phyloP scores from a whole-genome alignment of 805 yeast genomes.

The Metschnikowia gelsemii region DNA sequence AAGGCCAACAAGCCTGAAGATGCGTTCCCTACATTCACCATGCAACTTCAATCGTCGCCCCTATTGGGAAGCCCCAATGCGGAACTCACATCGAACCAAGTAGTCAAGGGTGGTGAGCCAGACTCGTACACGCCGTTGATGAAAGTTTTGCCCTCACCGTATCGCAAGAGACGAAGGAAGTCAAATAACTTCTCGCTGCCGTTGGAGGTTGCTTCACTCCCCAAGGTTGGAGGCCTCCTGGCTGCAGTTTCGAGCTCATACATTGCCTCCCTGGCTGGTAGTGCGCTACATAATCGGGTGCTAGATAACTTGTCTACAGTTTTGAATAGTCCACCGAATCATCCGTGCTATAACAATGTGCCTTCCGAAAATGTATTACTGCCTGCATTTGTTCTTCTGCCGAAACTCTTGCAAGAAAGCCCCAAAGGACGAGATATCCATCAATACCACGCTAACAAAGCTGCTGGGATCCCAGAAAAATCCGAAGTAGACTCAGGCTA shows the following conservation, averaged over 20 bases:
- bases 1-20: conserved; percentile 39
- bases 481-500: background rate
- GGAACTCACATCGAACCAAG: conserved; percentile 38
- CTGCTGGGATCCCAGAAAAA: background rate
- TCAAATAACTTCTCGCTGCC: conserved; percentile 9
- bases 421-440: background rate
- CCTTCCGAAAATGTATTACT: background rate
- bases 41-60: conserved; percentile 41
- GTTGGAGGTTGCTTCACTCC: conserved; percentile 1
- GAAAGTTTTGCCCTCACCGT: conserved; percentile 37
- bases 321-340: background rate
- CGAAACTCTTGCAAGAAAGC: background rate
- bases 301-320: conserved; percentile 7
- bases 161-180: conserved; percentile 13
- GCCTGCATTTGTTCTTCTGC: conserved; percentile 4
- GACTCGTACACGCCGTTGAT: conserved; percentile 44
- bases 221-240: conserved; percentile 1
- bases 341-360: background rate
- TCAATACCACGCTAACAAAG: background rate
- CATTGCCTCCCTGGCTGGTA: conserved; percentile 3
- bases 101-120: conserved; percentile 41
- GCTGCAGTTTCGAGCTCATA: conserved; percentile 1
- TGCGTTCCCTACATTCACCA: conserved; percentile 36
- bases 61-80: conserved; percentile 37
- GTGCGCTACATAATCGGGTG: conserved; percentile 1